A percentile compares a stretch with the other conserved stretches of the same genome.
phyloP scores from a whole-genome alignment of 2,329 filamentous ascomycete species.

The Hypoxylon sp. region DNA sequence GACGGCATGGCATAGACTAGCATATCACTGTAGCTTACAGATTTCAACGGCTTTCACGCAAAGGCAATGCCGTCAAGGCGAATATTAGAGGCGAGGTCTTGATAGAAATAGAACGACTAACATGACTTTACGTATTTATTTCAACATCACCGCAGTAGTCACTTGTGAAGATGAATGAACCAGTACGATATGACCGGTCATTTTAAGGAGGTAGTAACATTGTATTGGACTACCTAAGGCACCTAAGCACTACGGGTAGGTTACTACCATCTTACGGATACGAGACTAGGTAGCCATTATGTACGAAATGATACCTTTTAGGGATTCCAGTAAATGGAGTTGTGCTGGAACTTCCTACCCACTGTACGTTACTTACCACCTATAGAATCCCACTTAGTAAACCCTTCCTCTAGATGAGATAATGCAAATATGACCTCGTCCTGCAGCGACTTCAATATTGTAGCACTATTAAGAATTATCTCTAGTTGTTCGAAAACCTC shows the following conservation, averaged over 20 bases:
- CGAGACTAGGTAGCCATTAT: too few species aligned
- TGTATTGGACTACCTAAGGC: too few species aligned
- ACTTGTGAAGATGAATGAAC: too few species aligned
- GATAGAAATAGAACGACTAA: neutral
- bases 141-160: too few species aligned
- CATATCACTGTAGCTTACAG: neutral
- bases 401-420: constrained; percentile 7
- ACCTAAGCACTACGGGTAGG: too few species aligned
- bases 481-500: constrained; percentile 27
- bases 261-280: too few species aligned
- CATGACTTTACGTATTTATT: too few species aligned
- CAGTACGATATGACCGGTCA: too few species aligned
- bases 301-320: neutral
- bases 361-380: constrained; percentile 1
- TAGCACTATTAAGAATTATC: constrained; percentile 19
- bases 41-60: neutral
- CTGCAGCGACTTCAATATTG: constrained; percentile 1
- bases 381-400: constrained; percentile 20
- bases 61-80: neutral
- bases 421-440: constrained; percentile 17
- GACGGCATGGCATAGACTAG: too few species aligned
- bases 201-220: too few species aligned
- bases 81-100: neutral
- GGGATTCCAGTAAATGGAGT: neutral
- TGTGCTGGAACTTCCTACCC: neutral